Evolutionary conservation across 257 asterid species (phyloP).

Genomic region (Ajuga chamaepitys): DNA sequence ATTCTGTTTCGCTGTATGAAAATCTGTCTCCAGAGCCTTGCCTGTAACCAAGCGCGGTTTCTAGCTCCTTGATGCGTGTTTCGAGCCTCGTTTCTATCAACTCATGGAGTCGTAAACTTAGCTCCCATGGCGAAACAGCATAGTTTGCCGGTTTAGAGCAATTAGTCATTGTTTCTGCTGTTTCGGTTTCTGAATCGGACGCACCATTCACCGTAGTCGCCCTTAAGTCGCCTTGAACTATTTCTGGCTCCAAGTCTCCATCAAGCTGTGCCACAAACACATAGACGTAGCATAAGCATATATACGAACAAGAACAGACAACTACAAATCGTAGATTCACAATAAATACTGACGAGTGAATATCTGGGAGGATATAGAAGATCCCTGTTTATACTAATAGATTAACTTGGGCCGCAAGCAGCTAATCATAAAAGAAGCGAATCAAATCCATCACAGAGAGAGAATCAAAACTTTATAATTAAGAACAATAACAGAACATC

Average conservation of each 20-base stretch:
- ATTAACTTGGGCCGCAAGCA: too few species aligned
- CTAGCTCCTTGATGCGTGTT: conserved; percentile 50
- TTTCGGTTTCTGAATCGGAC: conserved; percentile 21
- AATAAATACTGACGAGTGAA: background rate
- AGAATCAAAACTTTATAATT: too few species aligned
- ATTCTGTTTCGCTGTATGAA: conserved; percentile 23
- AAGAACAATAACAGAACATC: too few species aligned
- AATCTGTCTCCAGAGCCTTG: conserved; percentile 17
- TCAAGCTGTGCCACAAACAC: conserved; percentile 44
- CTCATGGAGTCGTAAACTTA: conserved; percentile 55
- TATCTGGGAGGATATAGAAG: too few species aligned
- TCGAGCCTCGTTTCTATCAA: conserved; percentile 51
- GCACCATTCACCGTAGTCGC: conserved; percentile 12
- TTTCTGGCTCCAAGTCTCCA: conserved; percentile 35
- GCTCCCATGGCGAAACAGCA: conserved; percentile 56
- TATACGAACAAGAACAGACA: too few species aligned
- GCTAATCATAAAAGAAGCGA: too few species aligned
- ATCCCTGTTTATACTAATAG: too few species aligned
- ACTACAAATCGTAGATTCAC: background rate
- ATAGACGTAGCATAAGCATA: too few species aligned
- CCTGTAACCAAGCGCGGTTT: conserved; percentile 32
- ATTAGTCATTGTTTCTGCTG: conserved; percentile 12
- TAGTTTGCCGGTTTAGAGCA: conserved; percentile 37
- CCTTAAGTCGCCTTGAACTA: conserved; percentile 35
- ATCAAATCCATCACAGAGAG: too few species aligned